Conservation (phyloP, 495 filamentous ascomycete genomes). For the Staphylotrichum tortipilum region DNA sequence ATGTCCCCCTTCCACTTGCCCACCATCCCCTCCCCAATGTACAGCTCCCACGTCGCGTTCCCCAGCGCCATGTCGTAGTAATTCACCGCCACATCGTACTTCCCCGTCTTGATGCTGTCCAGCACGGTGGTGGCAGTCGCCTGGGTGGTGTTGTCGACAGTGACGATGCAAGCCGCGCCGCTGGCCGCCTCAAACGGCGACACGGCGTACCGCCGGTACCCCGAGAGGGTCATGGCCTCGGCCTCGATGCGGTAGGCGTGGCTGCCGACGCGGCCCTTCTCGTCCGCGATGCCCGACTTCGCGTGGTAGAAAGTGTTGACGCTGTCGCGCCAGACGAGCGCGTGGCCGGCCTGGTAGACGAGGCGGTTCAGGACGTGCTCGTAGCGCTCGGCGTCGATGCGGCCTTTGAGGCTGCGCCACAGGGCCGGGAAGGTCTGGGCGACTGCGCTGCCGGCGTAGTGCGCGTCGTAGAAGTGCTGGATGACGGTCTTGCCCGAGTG, state of each 20-base stretch:
- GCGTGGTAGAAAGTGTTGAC: constrained; percentile 54
- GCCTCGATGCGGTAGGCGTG: constrained; percentile 58
- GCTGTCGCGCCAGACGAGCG: constrained; percentile 60
- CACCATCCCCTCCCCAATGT: constrained; percentile 43
- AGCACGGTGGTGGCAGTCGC: constrained; percentile 44
- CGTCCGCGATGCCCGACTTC: constrained; percentile 51
- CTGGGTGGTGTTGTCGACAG: constrained; percentile 32
- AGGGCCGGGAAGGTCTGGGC: constrained; percentile 48
- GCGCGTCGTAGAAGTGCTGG: constrained; percentile 66
- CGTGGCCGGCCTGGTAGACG: constrained; percentile 58
- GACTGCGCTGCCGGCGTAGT: constrained; percentile 53
- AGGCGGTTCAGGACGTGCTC: constrained; percentile 48
- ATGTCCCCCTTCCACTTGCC: constrained; percentile 51
- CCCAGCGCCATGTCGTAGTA: constrained; percentile 58
- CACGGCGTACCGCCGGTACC: constrained; percentile 44
- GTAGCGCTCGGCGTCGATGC: constrained; percentile 55
- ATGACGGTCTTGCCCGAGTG: constrained; percentile 62
- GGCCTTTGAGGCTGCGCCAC: constrained; percentile 48
- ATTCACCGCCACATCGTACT: constrained; percentile 55
- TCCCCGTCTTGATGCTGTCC: constrained; percentile 37
- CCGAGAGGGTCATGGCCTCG: constrained; percentile 50
- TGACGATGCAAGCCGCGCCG: constrained; percentile 17
- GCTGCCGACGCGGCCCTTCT: constrained; percentile 43
- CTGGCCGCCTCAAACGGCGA: constrained; percentile 50
- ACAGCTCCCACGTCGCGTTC: constrained; percentile 33